Evolutionary conservation across 2,329 filamentous ascomycete genomes (phyloP), one percentile per base, ranked within the genome.

Genomic region (Westerdykella sp.): DNA sequence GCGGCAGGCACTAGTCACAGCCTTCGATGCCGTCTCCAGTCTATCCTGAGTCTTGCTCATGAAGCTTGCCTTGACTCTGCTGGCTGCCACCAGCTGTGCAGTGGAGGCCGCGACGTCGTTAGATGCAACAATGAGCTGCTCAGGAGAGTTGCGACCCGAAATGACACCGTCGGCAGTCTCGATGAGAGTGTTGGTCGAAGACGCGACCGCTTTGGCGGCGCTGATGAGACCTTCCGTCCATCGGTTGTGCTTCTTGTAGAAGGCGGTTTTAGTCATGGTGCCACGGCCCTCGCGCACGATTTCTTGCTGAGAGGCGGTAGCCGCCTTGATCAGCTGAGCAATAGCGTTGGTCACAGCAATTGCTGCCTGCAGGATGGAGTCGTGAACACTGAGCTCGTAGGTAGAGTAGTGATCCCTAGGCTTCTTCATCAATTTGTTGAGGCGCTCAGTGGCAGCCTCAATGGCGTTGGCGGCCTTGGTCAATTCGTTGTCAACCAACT

Each of bases 181-280:
- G 60, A 98, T 98, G 54, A 98, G 80, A 34, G 84, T 93, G 71
- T 96, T 97, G 10, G 93, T 98, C 13, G 89, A 94, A 1, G 79
- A 79, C 3, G 93, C 93, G 14, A 98, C 93, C 1, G 93, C 93
- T 72, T 98, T 98, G 51, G 93, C 91, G 1, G 93, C 93, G 31
- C 88, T 95, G 63, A 98, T 96, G 47, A 98, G 81, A 38, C 93
- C 93, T 63, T 98, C 93, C 0, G 93, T 98, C 93, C 93, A 98
- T 41, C 93, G 81, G 72, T 97, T 98, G 78, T 98, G 96, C 76
- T 97, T 97, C 79, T 97, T 97, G 82, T 98, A 98, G 69, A 98
- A 98, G 18, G 90, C 89, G 2, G 90, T 94, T 45, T 84, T 80
- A 36, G 88, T 94, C 40, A 87, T 87, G 21, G 84, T 85, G 30